A percentile compares a stretch with the other conserved stretches of the same genome.
Evolutionary conservation across 768 basidiomycete genomes (phyloP).

Genomic region (Macrolepiota dolichaula): DNA sequence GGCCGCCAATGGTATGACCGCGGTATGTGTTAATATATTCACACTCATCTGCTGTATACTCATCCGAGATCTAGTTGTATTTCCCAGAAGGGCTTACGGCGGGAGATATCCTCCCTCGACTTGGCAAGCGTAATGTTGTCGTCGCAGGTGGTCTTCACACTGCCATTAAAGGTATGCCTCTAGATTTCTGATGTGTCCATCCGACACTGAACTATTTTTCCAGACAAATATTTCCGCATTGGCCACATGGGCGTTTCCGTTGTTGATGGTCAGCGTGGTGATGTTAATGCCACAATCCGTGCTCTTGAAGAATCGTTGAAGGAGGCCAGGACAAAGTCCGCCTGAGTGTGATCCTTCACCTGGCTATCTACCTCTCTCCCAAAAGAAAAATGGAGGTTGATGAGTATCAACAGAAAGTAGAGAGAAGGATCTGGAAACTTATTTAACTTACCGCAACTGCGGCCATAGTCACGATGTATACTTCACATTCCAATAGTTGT

Average conservation of each 20-base stretch:
- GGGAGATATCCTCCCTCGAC: constrained; percentile 71
- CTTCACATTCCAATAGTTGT: neutral
- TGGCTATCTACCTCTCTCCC: neutral
- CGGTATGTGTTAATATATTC: constrained; percentile 38
- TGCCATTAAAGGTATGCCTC: constrained; percentile 66
- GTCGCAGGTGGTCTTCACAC: constrained; percentile 88
- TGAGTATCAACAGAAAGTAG: neutral
- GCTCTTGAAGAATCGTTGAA: constrained; percentile 59
- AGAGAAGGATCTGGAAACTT: neutral
- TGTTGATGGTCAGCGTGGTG: constrained; percentile 64
- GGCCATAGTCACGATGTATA: neutral
- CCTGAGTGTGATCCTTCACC: neutral
- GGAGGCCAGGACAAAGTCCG: constrained; percentile 28
- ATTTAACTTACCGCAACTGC: neutral
- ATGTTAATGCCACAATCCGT: constrained; percentile 69
- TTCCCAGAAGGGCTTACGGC: constrained; percentile 80
- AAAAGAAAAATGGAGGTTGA: neutral
- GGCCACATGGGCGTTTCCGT: constrained; percentile 96
- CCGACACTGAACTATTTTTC: neutral
- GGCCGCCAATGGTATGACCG: constrained; percentile 95
- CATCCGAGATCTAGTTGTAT: constrained; percentile 48
- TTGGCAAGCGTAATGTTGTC: constrained; percentile 69
- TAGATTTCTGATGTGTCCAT: neutral
- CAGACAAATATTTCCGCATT: constrained; percentile 89
- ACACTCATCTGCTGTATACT: neutral